Base-by-base conservation (phyloP, 23 red algal genomes). In the Chondrus crispus region DNA sequence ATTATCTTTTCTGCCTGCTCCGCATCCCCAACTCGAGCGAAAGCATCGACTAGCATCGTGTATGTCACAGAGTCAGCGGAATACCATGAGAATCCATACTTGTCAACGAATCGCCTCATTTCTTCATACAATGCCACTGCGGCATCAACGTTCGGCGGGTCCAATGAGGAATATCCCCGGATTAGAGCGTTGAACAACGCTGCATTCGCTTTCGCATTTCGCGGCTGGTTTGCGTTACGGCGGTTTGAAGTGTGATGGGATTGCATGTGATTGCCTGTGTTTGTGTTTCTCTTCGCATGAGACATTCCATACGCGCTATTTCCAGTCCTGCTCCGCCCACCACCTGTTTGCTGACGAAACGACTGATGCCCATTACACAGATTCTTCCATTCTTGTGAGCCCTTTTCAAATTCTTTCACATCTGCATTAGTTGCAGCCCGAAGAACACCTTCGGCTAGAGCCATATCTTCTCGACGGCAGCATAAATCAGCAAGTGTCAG, bases 401-500 rank as follows among this genome's bases (percentile, higher is more conserved):
- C 85, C 48, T 77, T 79, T 5, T 89, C 85, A 19, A 63, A 33
- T 42, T 89, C 85, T 29, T 48, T 46, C 30, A 89, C 71, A 62
- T 89, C 85, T 9, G 85, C 85, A 9, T 80, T 39, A 13, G 85
- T 89, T 9, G 89, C 89, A 5, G 77, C 89, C 5, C 68, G 29
- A 6, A 93, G 78, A 74, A 93, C 89, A 35, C 89, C 89, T 74
- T 82, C 89, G 18, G 89, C 89, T 20, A 74, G 80, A 46, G 54
- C 63, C 78, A 84, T 84, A 77, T 84, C 89, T 42, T 58, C 74
- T 30, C 69, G 77, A 49, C 89, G 89, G 78, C 89, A 82, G 33
- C 74, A 93, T 62, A 93, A 57, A 30, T 84, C 89, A 20, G 89
- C 69, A 58, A 93, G 78, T 33, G 89, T 93, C 30, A 93, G 77